A percentile compares a stretch with the other conserved stretches of the same genome.
These are phyloP conservation scores for Phytopythium ostracodes DNA, from an alignment of 352 stramenopile species.

Conservation along the genomic window DNA sequence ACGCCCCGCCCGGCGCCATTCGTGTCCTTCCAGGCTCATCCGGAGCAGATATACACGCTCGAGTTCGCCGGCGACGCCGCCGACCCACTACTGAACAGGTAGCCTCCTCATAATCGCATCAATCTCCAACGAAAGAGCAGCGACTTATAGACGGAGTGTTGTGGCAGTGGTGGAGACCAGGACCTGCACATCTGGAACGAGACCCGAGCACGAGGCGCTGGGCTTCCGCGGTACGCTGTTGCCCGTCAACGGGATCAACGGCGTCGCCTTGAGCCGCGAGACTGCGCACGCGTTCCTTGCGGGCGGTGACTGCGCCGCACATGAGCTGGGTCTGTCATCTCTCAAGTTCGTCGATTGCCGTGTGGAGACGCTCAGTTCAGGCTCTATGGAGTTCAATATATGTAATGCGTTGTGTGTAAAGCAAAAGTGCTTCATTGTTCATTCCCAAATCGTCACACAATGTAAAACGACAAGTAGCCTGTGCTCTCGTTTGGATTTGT, in stretches of 20 bases:
- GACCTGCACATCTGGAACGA: conserved; percentile 69
- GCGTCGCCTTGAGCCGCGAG: conserved; percentile 38
- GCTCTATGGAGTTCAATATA: no score
- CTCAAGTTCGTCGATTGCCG: conserved; percentile 62
- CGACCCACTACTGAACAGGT: conserved; percentile 54
- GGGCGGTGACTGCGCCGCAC: conserved; percentile 50
- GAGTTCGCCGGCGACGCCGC: conserved; percentile 51
- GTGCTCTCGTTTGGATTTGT: no score
- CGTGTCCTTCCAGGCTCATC: conserved; percentile 62
- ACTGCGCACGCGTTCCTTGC: conserved; percentile 47
- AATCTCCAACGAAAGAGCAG: no score
- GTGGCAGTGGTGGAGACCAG: conserved; percentile 56
- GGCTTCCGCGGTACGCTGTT: conserved; percentile 55
- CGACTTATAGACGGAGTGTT: neutral
- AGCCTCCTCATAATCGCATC: neutral
- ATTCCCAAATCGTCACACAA: no score
- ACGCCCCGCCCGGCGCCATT: conserved; percentile 39
- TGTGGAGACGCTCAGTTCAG: no score
- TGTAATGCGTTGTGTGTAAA: no score
- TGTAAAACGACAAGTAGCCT: no score
- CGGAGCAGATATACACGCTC: conserved; percentile 72
- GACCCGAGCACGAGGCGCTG: conserved; percentile 49
- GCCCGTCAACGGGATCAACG: conserved; percentile 65
- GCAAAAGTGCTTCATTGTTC: no score
- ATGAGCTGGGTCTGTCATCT: conserved; percentile 53